Evolutionary conservation across 768 basidiomycete genomes (phyloP), one percentile per base, ranked within the genome.

Genomic region (Pleurotus cornucopiae): DNA sequence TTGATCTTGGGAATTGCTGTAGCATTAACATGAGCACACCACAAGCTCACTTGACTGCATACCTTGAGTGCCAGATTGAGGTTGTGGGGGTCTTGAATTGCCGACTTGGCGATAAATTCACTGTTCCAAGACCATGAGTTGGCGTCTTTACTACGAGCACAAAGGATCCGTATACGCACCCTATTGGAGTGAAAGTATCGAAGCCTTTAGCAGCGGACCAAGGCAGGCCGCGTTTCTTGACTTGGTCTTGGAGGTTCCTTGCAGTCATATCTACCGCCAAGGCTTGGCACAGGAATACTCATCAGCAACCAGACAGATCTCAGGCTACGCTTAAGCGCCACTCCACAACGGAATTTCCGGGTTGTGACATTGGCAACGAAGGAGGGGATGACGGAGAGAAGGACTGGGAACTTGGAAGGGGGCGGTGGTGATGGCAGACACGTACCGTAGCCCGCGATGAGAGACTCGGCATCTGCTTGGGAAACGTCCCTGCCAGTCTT

Each of bases 171-270:
- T 54, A 39, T 34, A 66, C 69, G 41, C 64, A 91, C 93, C 94
- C 88, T 60, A 96, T 81, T 2, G 94, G 94, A 4, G 91, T 93
- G 73, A 95, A 98, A 0, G 94, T 95, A 69, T 99, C 96, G 62
- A 98, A 97, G 1, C 96, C 96, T 70, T 99, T 98, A 2, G 88
- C 91, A 9, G 94, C 81, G n/a, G 88, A 85, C 97, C 97, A 99
- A 1, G 97, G 97, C n/a, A 98, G 79, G 7, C 97, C 93, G 49
- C 85, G 86, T 65, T 88, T 90, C 75, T 96, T 96, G 48, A 91
- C 91, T 47, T 84, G 85, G 55, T 97, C 90, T 69, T 99, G 97
- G 66, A 98, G 73, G 72, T 98, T 98, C 12, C 97, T 83, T 5
- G 89, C 97, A 1, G 97, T 98, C 88, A 98, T 90, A 67, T 98